Conservation (phyloP, 768 basidiomycete genomes). For the Crassisporium funariophilum region DNA sequence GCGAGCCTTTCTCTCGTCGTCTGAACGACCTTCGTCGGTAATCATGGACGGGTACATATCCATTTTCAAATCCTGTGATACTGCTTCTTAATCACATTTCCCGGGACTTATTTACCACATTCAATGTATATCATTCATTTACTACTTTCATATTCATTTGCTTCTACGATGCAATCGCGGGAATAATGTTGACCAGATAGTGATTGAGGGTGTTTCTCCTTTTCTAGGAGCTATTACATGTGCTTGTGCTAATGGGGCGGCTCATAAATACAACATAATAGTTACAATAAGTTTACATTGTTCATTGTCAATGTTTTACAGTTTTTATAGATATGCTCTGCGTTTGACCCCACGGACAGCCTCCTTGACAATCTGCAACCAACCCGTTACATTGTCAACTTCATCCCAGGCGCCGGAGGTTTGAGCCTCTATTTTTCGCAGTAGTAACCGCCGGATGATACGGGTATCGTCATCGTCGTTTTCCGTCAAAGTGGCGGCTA, state of each 20-base stretch:
- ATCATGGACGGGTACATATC: slow-evolving; percentile 2
- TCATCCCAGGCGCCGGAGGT: slow-evolving; percentile 60
- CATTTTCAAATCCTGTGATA: slow-evolving; percentile 3
- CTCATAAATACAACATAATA: background rate
- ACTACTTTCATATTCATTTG: no score
- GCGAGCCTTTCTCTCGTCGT: slow-evolving; percentile 73
- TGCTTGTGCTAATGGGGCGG: no score
- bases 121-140: no score
- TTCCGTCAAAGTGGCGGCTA: slow-evolving; percentile 51
- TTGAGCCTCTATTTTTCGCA: slow-evolving; percentile 64
- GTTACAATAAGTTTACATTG: slow-evolving; percentile 8
- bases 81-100: slow-evolving; percentile 1
- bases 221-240: no score
- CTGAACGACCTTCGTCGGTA: slow-evolving; percentile 44
- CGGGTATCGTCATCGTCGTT: slow-evolving; percentile 67
- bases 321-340: slow-evolving; percentile 44
- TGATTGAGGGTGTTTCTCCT: no score
- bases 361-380: slow-evolving; percentile 68
- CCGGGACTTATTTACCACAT: no score
- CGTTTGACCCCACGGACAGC: slow-evolving; percentile 60
- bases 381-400: slow-evolving; percentile 57
- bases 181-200: no score
- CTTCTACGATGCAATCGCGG: no score
- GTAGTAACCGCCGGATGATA: slow-evolving; percentile 60
- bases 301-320: slow-evolving; percentile 8